These are phyloP conservation scores for Aleurites moluccanus DNA, from an alignment of 441 rosid genomes.

Conservation along the genomic window DNA sequence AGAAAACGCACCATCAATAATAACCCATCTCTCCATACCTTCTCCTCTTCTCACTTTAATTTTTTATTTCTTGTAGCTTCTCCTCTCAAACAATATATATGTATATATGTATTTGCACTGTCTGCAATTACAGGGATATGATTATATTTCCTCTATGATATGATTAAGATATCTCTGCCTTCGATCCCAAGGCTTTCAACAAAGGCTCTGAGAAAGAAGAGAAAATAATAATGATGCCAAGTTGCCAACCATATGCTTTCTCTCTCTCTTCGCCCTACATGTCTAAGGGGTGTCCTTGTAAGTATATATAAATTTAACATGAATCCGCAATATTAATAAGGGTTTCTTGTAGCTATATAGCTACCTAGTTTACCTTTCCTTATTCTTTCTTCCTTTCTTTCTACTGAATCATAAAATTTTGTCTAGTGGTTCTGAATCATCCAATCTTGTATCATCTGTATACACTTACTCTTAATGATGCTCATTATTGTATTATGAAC, in stretches of 20 bases:
- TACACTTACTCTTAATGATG: neutral
- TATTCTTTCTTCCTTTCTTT: neutral
- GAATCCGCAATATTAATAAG: neutral
- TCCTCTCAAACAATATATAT: constrained; percentile 16
- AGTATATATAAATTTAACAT: neutral
- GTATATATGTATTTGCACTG: constrained; percentile 20
- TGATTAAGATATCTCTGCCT: constrained; percentile 68
- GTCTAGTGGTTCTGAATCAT: constrained; percentile 11
- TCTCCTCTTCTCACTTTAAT: constrained; percentile 34
- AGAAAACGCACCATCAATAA: constrained; percentile 25
- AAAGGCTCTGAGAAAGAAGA: constrained; percentile 31
- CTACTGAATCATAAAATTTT: neutral
- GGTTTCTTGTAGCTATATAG: neutral
- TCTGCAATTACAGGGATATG: constrained; percentile 71
- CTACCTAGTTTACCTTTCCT: neutral
- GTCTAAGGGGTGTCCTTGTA: constrained; percentile 11
- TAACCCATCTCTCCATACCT: constrained; percentile 33
- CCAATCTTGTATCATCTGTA: neutral
- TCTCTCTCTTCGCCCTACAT: constrained; percentile 32
- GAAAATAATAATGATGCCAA: constrained; percentile 48
- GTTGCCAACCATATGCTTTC: constrained; percentile 42
- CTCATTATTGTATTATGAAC: neutral
- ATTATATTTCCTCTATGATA: constrained; percentile 46
- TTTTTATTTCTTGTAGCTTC: constrained; percentile 19
- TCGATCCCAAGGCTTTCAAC: constrained; percentile 89